Evolutionary conservation across 805 yeast species (phyloP), one percentile per base, ranked within the genome.

Genomic region (Diddensiella caesifluorescens): DNA sequence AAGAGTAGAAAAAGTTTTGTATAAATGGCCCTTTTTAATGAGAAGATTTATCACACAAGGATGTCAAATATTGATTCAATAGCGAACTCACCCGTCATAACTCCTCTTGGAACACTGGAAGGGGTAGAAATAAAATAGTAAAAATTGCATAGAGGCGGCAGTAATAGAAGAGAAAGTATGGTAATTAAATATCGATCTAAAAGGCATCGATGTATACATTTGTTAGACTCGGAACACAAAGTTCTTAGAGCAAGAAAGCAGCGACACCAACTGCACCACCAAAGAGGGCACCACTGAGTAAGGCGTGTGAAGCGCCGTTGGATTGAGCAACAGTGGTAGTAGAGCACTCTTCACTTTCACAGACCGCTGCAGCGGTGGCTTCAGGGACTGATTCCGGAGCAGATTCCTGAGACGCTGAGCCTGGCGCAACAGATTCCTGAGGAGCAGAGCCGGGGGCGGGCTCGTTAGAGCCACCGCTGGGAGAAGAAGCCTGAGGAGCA

Each of bases 241-340:
- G n/a, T n/a, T 9, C 21, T 44, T 44, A 44, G 35, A 40, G 31
- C 27, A 46, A 28, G 18, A 46, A 29, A 16, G 44, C 49, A 26
- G 38, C 46, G 21, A 33, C 16, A 13, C 44, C 46, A 22, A 28
- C 41, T 12, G 37, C 39, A 19, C 36, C 40, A 25, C 38, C 49
- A 26, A 45, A 49, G 19, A 42, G 15, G 28, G 49, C 42, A 9
- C 48, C 44, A 21, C 34, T 49, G 12, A 41, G 37, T 5, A 34
- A 18, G 27, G 35, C 26, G 19, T 13, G 38, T 34, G 41, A 21
- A 12, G 42, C 22, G 13, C 27, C 21, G 21, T 26, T 22, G 18
- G 30, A 12, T 5, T 31, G 22, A 30, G 41, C 25, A 29, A 35
- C 22, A 19, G 41, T 19, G 15, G 47, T 29, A 4, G 37, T 21